Base-by-base conservation (phyloP, 768 basidiomycete species). In the Russula olivacea region DNA sequence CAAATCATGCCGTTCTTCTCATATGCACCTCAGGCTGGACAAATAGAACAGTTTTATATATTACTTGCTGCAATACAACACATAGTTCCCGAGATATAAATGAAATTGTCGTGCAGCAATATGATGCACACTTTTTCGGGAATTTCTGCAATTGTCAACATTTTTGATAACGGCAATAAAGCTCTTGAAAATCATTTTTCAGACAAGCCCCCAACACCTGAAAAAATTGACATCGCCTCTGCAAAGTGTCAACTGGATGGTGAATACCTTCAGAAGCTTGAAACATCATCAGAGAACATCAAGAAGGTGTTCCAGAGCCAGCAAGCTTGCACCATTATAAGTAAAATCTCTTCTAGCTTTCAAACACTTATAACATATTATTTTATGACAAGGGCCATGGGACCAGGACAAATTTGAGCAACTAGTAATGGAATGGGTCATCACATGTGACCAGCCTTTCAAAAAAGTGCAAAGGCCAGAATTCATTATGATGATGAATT, bases 401-500 rank as follows among this genome's bases (percentile, higher is more conserved):
- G 30, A 51, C 30, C 50, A 51, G 30, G 50, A 32, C 4, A 51
- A 32, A 19, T 51, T 51, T 11, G 17, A 51, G 19, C 17, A 51
- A 32, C 3, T 10, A 1, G 0, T 32, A 4, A 51, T n/a, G 6
- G 34, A 36, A 21, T 53, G 34, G 51, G 2, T 53, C 12, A 12
- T 53, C 5, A 1, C 34, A 10, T 53, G 51, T 14, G 34, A 53
- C 34, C 51, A 34, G 12, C 51, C 34, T 1, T 53, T 53, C 21
- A 34, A 53, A 3, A 4, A 53, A 19, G 51, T 53, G 2, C 12
- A 69, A 59, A 56, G 55, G 64, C 30, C 50, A 2, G 19, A 51
- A n/a, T 51, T 51, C 4, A 4, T 32, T 3, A 10, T 1, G 0
- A 17, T 51, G 50, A 51, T 51, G 17, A n/a, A 28, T 9, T 14